These are phyloP conservation scores for Auricularia auricula-judae DNA, from an alignment of 768 basidiomycete species.

Conservation along the genomic window DNA sequence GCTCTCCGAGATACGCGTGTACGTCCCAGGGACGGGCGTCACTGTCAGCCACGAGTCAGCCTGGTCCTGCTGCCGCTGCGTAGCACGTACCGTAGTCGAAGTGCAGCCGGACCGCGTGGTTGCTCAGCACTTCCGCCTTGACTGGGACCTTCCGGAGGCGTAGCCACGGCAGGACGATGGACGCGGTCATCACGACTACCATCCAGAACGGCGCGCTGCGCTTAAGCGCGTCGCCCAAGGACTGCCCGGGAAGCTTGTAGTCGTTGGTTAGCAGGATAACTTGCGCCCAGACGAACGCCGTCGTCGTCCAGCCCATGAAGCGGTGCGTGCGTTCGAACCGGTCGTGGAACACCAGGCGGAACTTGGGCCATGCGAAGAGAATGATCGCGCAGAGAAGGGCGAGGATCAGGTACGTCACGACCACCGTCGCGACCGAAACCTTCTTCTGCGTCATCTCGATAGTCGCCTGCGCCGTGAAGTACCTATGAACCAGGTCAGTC, in stretches of 20 bases:
- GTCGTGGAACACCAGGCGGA: constrained; percentile 38
- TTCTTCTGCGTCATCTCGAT: constrained; percentile 30
- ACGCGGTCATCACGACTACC: constrained; percentile 39
- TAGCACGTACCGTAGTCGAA: constrained; percentile 39
- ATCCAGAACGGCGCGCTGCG: constrained; percentile 45
- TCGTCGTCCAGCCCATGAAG: constrained; percentile 45
- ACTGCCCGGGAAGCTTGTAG: constrained; percentile 26
- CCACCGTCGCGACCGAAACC: constrained; percentile 26
- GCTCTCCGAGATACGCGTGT: constrained; percentile 28
- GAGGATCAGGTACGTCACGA: constrained; percentile 41
- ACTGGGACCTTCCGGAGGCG: constrained; percentile 44
- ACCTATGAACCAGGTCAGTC: not conserved
- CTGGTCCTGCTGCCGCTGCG: constrained; percentile 1
- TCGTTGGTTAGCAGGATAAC: constrained; percentile 43
- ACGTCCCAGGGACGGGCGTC: constrained; percentile 36
- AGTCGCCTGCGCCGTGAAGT: constrained; percentile 41
- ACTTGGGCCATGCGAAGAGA: constrained; percentile 37
- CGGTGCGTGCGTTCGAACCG: constrained; percentile 46
- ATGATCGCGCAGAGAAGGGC: constrained; percentile 37
- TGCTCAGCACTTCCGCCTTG: constrained; percentile 39
- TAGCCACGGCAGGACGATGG: constrained; percentile 51
- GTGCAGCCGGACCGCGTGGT: constrained; percentile 46
- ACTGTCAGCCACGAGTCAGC: constrained; percentile 14
- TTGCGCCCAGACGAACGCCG: constrained; percentile 40
- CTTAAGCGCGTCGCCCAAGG: constrained; percentile 33